These are phyloP conservation scores for Mycena olivaceomarginata DNA, from an alignment of 768 basidiomycete species.

Conservation along the genomic window DNA sequence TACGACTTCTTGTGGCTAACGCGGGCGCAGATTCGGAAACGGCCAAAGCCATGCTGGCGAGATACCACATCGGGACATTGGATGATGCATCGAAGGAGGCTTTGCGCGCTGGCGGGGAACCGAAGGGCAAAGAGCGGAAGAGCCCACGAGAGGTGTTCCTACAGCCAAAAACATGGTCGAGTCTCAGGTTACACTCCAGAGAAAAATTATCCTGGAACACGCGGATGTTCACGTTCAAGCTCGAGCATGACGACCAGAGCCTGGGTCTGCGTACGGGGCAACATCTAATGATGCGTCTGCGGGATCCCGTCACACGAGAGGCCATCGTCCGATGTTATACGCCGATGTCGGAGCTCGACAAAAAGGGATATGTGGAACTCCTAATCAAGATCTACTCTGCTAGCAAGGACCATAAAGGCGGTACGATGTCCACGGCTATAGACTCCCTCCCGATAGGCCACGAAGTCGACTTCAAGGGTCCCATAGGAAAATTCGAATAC, in stretches of 20 bases:
- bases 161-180: slow-evolving; percentile 68
- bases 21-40: not conserved
- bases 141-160: slow-evolving; percentile 58
- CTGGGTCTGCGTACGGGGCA: slow-evolving; percentile 77
- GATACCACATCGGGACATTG: slow-evolving; percentile 73
- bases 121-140: slow-evolving; percentile 25
- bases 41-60: slow-evolving; percentile 27
- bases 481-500: slow-evolving; percentile 75
- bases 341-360: slow-evolving; percentile 67
- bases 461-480: slow-evolving; percentile 74
- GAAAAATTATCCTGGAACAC: slow-evolving; percentile 68
- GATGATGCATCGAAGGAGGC: slow-evolving; percentile 28
- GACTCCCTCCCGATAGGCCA: slow-evolving; percentile 69
- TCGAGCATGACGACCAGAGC: slow-evolving; percentile 60
- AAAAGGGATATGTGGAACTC: slow-evolving; percentile 69
- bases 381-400: slow-evolving; percentile 65
- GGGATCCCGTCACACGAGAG: slow-evolving; percentile 47
- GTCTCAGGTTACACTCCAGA: slow-evolving; percentile 60
- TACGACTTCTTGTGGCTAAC: not conserved
- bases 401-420: slow-evolving; percentile 62
- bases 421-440: slow-evolving; percentile 71
- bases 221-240: slow-evolving; percentile 68
- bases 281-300: slow-evolving; percentile 73
- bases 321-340: slow-evolving; percentile 75
- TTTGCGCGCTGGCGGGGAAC: not conserved